A percentile compares a stretch with the other conserved stretches of the same genome.
phyloP scores from a whole-genome alignment of 1,139 yeast genomes.

The Suhomyces chickasaworum region DNA sequence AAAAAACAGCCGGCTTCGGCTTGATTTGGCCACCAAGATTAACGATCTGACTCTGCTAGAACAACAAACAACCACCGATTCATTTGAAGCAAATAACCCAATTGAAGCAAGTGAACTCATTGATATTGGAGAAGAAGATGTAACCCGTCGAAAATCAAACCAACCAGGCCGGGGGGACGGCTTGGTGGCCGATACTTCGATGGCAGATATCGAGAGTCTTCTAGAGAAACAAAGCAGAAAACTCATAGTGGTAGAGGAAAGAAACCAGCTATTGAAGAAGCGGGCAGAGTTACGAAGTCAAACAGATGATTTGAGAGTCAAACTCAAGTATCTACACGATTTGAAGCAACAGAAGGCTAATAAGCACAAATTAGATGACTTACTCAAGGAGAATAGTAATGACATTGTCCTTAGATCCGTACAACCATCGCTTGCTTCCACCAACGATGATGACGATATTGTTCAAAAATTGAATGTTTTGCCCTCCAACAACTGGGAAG shows the following conservation, averaged over 20 bases:
- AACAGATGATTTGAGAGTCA: conserved; percentile 26
- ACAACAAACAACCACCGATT: not conserved
- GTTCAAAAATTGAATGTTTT: conserved; percentile 32
- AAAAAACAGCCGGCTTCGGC: conserved; percentile 8
- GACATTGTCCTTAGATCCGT: conserved; percentile 10
- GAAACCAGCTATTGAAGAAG: conserved; percentile 25
- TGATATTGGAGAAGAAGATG: too few species aligned
- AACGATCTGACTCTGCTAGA: not conserved
- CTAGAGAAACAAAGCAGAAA: conserved; percentile 25
- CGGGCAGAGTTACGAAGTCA: conserved; percentile 23
- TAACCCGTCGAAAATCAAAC: not conserved
- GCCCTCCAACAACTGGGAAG: conserved; percentile 41
- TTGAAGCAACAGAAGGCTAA: conserved; percentile 18
- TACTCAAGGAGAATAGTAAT: conserved; percentile 27
- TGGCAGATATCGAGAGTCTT: conserved; percentile 8
- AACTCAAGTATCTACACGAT: conserved; percentile 22
- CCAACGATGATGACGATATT: conserved; percentile 26
- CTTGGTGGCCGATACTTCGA: not conserved
- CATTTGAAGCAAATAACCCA: not conserved
- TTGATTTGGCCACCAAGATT: conserved; percentile 12
- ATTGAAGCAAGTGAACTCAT: not conserved
- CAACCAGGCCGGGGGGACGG: not conserved
- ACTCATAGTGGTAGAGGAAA: conserved; percentile 21
- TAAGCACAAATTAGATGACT: conserved; percentile 22
- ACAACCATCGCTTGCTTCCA: conserved; percentile 1